A percentile compares a stretch with the other conserved stretches of the same genome.
Evolutionary conservation across 2,329 filamentous ascomycete genomes (phyloP).

Genomic region (Paecilomyces variotii): DNA sequence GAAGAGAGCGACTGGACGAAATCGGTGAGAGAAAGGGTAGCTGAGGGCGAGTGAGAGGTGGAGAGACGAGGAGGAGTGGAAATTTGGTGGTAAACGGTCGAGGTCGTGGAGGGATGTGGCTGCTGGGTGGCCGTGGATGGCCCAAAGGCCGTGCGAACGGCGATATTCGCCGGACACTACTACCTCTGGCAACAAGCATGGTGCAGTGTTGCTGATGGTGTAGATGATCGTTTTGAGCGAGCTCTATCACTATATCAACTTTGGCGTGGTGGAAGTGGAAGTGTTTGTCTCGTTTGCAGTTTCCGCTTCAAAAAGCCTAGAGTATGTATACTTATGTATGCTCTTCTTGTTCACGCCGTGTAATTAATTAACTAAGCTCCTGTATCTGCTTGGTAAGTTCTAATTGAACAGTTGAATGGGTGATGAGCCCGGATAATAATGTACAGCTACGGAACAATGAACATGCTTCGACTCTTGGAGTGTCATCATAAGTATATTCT

Average conservation of each 20-base stretch:
- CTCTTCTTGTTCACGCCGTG: too few relatives aligned
- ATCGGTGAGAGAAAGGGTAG: slow-evolving; percentile 58
- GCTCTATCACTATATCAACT: background rate
- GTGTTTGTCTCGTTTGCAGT: background rate
- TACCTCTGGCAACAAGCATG: slow-evolving; percentile 28
- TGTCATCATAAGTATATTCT: background rate
- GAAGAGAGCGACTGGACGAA: slow-evolving; percentile 36
- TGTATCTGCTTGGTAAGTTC: too few relatives aligned
- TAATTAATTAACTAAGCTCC: too few relatives aligned
- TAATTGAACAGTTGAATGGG: too few relatives aligned
- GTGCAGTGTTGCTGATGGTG: background rate
- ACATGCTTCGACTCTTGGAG: too few relatives aligned
- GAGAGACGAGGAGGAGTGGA: slow-evolving; percentile 44
- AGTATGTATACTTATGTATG: too few relatives aligned
- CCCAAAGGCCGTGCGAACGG: slow-evolving; percentile 27
- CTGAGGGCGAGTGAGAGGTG: slow-evolving; percentile 49
- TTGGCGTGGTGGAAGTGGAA: background rate
- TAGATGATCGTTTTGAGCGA: background rate
- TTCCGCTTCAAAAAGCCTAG: too few relatives aligned
- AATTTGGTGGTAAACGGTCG: slow-evolving; percentile 54
- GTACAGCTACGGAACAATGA: too few relatives aligned
- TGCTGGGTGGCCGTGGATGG: slow-evolving; percentile 29
- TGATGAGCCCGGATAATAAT: too few relatives aligned
- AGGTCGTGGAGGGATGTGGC: slow-evolving; percentile 6
- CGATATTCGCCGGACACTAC: slow-evolving; percentile 32